Evolutionary conservation across 208 protist species (phyloP).

Genomic region (Angomonas ambiguus): DNA sequence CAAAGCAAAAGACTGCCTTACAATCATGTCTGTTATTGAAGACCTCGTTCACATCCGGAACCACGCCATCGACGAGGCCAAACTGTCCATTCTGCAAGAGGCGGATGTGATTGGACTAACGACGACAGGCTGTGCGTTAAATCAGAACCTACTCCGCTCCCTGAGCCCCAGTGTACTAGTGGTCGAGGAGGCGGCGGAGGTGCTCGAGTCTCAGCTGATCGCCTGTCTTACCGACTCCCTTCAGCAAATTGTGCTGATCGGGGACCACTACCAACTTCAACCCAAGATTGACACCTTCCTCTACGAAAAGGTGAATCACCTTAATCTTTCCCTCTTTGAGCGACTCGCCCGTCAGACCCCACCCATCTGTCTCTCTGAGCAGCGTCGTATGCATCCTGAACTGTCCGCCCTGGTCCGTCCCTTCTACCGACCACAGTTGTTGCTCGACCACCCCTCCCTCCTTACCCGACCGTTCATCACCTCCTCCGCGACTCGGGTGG

Average conservation of each 20-base stretch:
- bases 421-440: conserved; percentile 66
- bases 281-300: conserved; percentile 89
- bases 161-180: conserved; percentile 85
- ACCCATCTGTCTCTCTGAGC: conserved; percentile 81
- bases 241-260: conserved; percentile 89
- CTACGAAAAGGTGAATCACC: conserved; percentile 82
- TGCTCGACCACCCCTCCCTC: conserved; percentile 61
- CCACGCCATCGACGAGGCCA: conserved; percentile 79
- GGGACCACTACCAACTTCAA: conserved; percentile 91
- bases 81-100: conserved; percentile 66
- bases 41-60: conserved; percentile 68
- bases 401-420: conserved; percentile 83
- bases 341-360: conserved; percentile 44
- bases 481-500: conserved; percentile 19
- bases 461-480: conserved; percentile 48
- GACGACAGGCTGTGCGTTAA: conserved; percentile 90
- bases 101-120: conserved; percentile 92
- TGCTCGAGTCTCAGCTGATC: conserved; percentile 90
- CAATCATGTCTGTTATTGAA: conserved; percentile 71
- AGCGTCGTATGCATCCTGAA: conserved; percentile 86
- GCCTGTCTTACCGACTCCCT: conserved; percentile 90
- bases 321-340: conserved; percentile 91
- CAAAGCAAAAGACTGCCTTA: conserved; percentile 69
- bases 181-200: conserved; percentile 93
- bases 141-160: conserved; percentile 82